These are phyloP conservation scores for Globisporangium cederbergense DNA, from an alignment of 352 stramenopile species.

Conservation along the genomic window DNA sequence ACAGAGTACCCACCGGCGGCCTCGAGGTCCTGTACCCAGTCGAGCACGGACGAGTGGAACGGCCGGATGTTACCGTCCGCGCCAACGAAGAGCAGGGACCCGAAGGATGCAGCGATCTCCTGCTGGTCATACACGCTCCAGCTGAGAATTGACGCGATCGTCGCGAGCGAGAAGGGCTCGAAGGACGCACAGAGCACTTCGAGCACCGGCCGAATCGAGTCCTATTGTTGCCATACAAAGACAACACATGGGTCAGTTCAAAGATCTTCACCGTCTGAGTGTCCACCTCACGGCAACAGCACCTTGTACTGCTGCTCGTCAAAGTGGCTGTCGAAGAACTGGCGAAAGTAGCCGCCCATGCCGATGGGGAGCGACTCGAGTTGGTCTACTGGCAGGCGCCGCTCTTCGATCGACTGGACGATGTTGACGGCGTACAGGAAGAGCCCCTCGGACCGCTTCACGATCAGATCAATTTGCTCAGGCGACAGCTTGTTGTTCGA, in stretches of 20 bases:
- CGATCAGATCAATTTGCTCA: slow-evolving; percentile 48
- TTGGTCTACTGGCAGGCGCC: slow-evolving; percentile 42
- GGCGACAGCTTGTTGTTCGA: slow-evolving; percentile 17
- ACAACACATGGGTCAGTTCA: neutral
- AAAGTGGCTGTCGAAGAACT: slow-evolving; percentile 76
- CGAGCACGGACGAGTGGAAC: slow-evolving; percentile 73
- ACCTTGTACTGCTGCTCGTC: slow-evolving; percentile 47
- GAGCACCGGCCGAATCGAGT: slow-evolving; percentile 54
- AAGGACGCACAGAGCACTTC: slow-evolving; percentile 70
- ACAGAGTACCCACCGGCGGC: slow-evolving; percentile 51
- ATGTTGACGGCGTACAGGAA: slow-evolving; percentile 80
- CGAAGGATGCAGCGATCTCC: slow-evolving; percentile 44
- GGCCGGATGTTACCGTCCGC: slow-evolving; percentile 44
- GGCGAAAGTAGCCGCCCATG: slow-evolving; percentile 61
- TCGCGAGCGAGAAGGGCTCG: slow-evolving; percentile 45
- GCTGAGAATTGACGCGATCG: slow-evolving; percentile 45
- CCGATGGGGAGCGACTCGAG: slow-evolving; percentile 54
- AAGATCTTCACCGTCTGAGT: neutral
- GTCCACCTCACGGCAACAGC: neutral
- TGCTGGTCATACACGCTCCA: slow-evolving; percentile 60
- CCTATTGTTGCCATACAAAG: slow-evolving; percentile 9
- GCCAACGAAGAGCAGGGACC: slow-evolving; percentile 54
- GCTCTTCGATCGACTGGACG: slow-evolving; percentile 56
- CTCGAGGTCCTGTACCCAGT: slow-evolving; percentile 60
- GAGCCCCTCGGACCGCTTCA: slow-evolving; percentile 52